phyloP scores from a whole-genome alignment of 225 moss, liverwort and hornwort genomes.

The Physcomitrium patens region DNA sequence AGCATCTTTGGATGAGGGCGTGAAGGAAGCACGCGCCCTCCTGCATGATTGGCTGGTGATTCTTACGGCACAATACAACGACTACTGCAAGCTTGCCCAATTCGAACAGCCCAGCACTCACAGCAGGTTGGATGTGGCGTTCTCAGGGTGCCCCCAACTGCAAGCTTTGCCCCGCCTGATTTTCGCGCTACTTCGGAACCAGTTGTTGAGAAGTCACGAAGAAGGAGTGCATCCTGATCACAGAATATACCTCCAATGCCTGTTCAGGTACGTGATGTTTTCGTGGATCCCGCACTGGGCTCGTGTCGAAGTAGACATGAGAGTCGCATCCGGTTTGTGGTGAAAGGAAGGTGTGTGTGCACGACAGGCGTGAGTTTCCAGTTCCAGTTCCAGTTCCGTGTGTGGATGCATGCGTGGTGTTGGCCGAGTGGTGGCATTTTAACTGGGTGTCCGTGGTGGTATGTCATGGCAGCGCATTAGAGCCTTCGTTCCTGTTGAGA shows the following conservation, averaged over 20 bases:
- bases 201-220: conserved; percentile 78
- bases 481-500: conserved; percentile 87
- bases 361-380: not conserved
- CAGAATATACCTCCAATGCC: conserved; percentile 95
- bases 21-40: conserved; percentile 89
- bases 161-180: conserved; percentile 93
- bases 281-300: conserved; percentile 4
- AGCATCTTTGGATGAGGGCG: conserved; percentile 92
- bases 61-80: conserved; percentile 94
- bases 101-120: conserved; percentile 68
- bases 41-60: conserved; percentile 99
- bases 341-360: not conserved
- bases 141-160: conserved; percentile 75
- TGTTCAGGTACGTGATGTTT: conserved; percentile 69
- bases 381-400: conserved; percentile 1
- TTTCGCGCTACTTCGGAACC: conserved; percentile 78
- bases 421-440: not conserved
- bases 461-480: conserved; percentile 75
- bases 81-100: conserved; percentile 84
- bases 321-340: not conserved
- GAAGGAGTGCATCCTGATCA: conserved; percentile 98
- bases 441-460: not conserved
- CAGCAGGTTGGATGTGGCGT: conserved; percentile 83
- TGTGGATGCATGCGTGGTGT: conserved; percentile 13
- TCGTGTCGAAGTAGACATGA: not conserved